Evolutionary conservation across 2,329 filamentous ascomycete species (phyloP), one percentile per base, ranked within the genome.

Genomic region (Diaporthe eres): DNA sequence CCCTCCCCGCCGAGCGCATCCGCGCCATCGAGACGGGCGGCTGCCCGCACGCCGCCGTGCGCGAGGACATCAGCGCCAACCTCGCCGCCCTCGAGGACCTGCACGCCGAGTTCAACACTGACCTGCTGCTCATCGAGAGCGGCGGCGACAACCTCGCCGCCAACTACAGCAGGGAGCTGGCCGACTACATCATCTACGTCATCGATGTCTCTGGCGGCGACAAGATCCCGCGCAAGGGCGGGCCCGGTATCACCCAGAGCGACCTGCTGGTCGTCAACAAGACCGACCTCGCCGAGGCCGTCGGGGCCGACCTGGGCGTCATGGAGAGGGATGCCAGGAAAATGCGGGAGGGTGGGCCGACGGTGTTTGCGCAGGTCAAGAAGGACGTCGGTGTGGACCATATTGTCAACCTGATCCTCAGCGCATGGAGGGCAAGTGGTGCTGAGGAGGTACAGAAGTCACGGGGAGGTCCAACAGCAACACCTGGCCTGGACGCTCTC

Each of bases 121-220:
- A 98, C 82, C 85, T 99, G 31, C 90, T 99, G 34, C 91, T 99
- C 57, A 99, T 99, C 83, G 97, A 99, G 86, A 95, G 92, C 25
- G 97, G 97, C 60, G 97, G 97, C 75, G 97, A 99, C 84, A 99
- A 99, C 84, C 90, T 99, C 1, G 97, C 97, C 0, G 97, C 97
- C 5, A 99, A 99, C 88, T 99, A 99, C 89, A 94, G 92, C 74
- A 90, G 97, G 75, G 97, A 99, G 86, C 88, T 99, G 79, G 97
- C 97, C 2, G 97, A 99, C 85, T 99, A 94, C 84, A 99, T 99
- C 85, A 93, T 99, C 85, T 99, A 99, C 84, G 97, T 99, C 42
- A 98, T 99, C 80, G 97, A 99, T 85, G 97, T 99, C 25, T 94
- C 93, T 74, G 97, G 97, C 31, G 97, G 97, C 17, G 97, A 99